Evolutionary conservation across 768 basidiomycete species (phyloP), one percentile per base, ranked within the genome.

Genomic region (Rubroboletus satanas): DNA sequence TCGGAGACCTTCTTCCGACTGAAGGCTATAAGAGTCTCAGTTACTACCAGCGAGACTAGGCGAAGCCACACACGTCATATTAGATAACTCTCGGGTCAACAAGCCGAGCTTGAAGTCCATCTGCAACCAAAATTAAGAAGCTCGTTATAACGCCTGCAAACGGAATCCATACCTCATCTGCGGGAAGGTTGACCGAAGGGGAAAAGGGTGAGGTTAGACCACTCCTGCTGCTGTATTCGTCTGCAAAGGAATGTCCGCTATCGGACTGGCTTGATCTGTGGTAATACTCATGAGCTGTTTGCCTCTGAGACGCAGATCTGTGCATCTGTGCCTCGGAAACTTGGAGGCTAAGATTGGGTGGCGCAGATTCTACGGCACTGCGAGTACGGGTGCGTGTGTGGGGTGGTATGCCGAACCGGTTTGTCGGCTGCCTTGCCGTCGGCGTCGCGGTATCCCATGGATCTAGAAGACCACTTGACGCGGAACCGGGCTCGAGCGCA

Each of bases 1-100:
- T 44, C 72, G 73, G 18, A 93, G 66, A 28, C 77, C 80, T 62
- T 87, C 86, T 52, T 84, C 84, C 15, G 83, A 80, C 45, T 81
- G 74, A 29, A 88, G 72, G 41, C 87, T 88, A 59, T 9, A 51
- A 35, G 36, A 21, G 18, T 47, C 46, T 67, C 48, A 58, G 56
- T 60, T 44, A 55, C 50, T n/a, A 14, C 38, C 18, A 35, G 48
- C 14, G 31, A 23, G 45, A 45, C 17, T 41, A 52, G 15, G 15
- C 26, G 44, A 54, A 56, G 55, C 50, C 43, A 65, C 79, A 44
- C 63, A 80, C 78, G 74, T 73, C 59, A 75, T 60, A 52, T 69
- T 68, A 29, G 73, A 74, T 23, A 74, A 52, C 52, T 74, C 72
- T 33, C 61, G 63, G 7, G 70, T 71, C 53, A 75, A 33, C 21